Conservation (phyloP, 495 filamentous ascomycete species). For the Aspergillus affinis region DNA sequence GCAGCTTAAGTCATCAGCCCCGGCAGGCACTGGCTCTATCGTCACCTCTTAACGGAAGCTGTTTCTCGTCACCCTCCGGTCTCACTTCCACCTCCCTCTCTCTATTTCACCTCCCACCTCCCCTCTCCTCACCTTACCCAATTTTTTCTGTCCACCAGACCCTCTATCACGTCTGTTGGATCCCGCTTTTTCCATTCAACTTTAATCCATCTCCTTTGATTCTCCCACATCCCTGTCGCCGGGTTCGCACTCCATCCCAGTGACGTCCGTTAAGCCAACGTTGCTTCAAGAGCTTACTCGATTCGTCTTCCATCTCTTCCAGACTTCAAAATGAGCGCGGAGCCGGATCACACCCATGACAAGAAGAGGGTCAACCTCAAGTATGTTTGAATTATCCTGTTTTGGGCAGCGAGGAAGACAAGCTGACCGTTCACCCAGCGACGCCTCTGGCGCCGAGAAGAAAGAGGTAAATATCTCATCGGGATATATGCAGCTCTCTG, state of each 20-base stretch:
- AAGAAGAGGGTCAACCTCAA: constrained; percentile 92
- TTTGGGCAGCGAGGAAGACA: constrained; percentile 12
- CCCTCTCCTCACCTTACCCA: constrained; percentile 17
- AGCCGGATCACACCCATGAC: constrained; percentile 66
- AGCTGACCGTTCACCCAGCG: constrained; percentile 57
- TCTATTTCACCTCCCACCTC: constrained; percentile 23
- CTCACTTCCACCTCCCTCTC: constrained; percentile 24
- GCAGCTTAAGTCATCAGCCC: constrained; percentile 41
- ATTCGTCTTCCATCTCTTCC: constrained; percentile 6
- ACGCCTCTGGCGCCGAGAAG: constrained; percentile 83
- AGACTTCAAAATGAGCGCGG: constrained; percentile 57
- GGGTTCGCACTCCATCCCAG: constrained; percentile 16
- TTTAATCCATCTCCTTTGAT: constrained; percentile 4
- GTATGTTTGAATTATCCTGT: constrained; percentile 51
- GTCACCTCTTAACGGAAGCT: constrained; percentile 48
- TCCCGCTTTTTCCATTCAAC: constrained; percentile 5
- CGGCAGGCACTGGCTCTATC: constrained; percentile 28
- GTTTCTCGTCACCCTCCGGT: constrained; percentile 21
- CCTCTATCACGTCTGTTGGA: constrained; percentile 29
- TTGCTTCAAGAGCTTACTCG: constrained; percentile 20
- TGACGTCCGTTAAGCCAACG: constrained; percentile 20
- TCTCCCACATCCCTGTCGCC: constrained; percentile 13
- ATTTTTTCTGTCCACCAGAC: constrained; percentile 19
- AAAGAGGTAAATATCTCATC: constrained; percentile 64
- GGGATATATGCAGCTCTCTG: constrained; percentile 1